Evolutionary conservation across 306 rosid genomes (phyloP), one percentile per base, ranked within the genome.

Genomic region (Dalbergia cultrata): DNA sequence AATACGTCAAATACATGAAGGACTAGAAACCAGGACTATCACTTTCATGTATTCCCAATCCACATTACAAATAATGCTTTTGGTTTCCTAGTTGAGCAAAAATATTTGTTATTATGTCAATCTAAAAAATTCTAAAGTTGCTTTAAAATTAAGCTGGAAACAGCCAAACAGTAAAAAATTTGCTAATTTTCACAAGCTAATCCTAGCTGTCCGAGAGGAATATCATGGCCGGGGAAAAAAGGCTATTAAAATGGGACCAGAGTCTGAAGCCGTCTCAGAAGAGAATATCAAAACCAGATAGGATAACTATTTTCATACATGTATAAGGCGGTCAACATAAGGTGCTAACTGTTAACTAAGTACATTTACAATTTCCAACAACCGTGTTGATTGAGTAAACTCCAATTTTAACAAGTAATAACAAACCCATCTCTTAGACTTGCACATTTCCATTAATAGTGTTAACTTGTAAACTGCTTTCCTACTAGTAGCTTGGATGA

Each of bases 251-350:
- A 65, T 67, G 9, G 22, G 41, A 63, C 11, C 12, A 74, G 68
- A 22, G 45, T 26, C 17, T 16, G 68, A 80, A 64, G 60, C 49
- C 41, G 13, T 18, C 72, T 19, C 54, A 9, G 11, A 67, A 71
- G 12, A 33, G 21, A 35, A 80, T 63, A 80, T 7, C 41, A 16
- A 26, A 21, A 72, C 84, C 67, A 52, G 37, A 72, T 50, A 62
- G 58, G 41, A 72, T 72, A 59, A 58, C 18, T 53, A n/a, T 54
- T 54, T 44, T 6, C 22, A n/a, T n/a, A 6, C 5, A 54, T 54
- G 60, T 17, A 54, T 54, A 54, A 54, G 60, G 13, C 2, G 11
- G 22, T 54, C 10, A 17, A n/a, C 60, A 54, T 54, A 54, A 10
- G 22, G n/a, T 17, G 22, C 2, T 54, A 54, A 44, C 41, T 35